phyloP scores from a whole-genome alignment of 495 filamentous ascomycete genomes.

The Penicillium maclennaniae region DNA sequence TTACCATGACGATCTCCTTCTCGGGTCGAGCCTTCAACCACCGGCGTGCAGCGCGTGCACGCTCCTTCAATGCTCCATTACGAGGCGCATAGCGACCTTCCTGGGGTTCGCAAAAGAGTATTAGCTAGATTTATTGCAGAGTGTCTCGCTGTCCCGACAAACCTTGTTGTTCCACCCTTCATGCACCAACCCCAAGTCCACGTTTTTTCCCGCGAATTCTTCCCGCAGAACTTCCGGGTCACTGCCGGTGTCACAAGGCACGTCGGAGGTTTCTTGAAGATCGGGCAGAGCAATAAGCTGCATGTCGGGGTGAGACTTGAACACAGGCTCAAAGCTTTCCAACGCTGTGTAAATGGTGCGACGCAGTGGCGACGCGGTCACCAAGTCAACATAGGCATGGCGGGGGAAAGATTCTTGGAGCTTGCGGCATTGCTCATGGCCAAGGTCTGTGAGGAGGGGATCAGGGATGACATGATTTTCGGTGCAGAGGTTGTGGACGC shows the following conservation, averaged over 20 bases:
- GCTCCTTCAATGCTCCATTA: slow-evolving; percentile 52
- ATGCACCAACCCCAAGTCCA: slow-evolving; percentile 59
- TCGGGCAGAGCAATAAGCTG: slow-evolving; percentile 70
- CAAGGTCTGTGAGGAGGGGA: slow-evolving; percentile 72
- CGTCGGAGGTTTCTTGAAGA: slow-evolving; percentile 71
- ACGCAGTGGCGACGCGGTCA: slow-evolving; percentile 78
- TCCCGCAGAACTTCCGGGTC: slow-evolving; percentile 49
- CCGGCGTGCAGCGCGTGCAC: slow-evolving; percentile 61
- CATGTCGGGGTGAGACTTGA: slow-evolving; percentile 42
- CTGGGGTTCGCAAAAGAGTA: slow-evolving; percentile 7
- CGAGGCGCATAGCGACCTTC: slow-evolving; percentile 55
- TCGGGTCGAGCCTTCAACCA: slow-evolving; percentile 59
- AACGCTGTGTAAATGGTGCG: slow-evolving; percentile 82
- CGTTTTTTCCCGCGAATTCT: slow-evolving; percentile 58
- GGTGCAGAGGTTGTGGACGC: slow-evolving; percentile 74
- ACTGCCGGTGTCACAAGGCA: slow-evolving; percentile 78
- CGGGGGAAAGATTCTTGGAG: slow-evolving; percentile 61
- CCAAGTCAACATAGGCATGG: slow-evolving; percentile 60
- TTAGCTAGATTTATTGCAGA: neutral
- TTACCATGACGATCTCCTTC: slow-evolving; percentile 66
- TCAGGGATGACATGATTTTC: slow-evolving; percentile 72
- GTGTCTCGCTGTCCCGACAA: neutral
- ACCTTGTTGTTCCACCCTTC: slow-evolving; percentile 72
- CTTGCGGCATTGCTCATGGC: slow-evolving; percentile 67
- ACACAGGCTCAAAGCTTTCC: slow-evolving; percentile 58